Percentiles rank a stretch among this genome's conserved stretches.
phyloP scores from a whole-genome alignment of 805 yeast genomes.

The Barnettozyma populi region DNA sequence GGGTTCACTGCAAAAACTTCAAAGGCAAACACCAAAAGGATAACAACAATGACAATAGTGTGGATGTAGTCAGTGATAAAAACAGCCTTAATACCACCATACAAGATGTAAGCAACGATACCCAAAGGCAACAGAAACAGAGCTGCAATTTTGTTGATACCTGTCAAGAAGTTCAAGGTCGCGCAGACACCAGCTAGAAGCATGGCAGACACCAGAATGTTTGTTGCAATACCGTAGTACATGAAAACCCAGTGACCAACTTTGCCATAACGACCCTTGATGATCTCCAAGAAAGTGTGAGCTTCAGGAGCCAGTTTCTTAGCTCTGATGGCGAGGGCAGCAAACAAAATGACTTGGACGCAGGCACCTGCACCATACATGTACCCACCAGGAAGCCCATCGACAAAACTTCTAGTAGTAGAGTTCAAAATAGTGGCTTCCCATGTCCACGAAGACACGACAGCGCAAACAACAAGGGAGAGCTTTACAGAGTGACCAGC shows the following conservation, averaged over 20 bases:
- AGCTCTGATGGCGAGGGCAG: slow-evolving; percentile 81
- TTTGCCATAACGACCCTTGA: slow-evolving; percentile 77
- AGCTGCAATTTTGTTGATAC: slow-evolving; percentile 77
- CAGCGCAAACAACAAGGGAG: slow-evolving; percentile 83
- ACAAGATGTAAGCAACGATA: slow-evolving; percentile 65
- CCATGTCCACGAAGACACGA: slow-evolving; percentile 93
- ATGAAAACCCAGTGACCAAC: slow-evolving; percentile 63
- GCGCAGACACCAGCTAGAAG: slow-evolving; percentile 88
- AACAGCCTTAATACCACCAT: slow-evolving; percentile 82
- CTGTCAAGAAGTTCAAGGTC: slow-evolving; percentile 72
- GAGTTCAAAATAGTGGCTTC: slow-evolving; percentile 74
- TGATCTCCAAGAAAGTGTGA: slow-evolving; percentile 85
- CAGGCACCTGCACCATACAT: slow-evolving; percentile 91
- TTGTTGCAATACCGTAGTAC: slow-evolving; percentile 82
- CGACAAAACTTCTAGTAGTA: slow-evolving; percentile 69
- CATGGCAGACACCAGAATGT: slow-evolving; percentile 89
- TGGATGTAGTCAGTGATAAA: slow-evolving; percentile 76
- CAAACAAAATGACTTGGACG: slow-evolving; percentile 81
- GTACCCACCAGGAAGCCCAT: slow-evolving; percentile 64
- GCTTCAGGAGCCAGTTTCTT: slow-evolving; percentile 88
- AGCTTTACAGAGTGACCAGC: slow-evolving; percentile 88
- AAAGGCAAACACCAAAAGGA: slow-evolving; percentile 78
- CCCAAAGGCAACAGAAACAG: slow-evolving; percentile 80
- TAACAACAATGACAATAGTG: slow-evolving; percentile 73
- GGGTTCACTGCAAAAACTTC: slow-evolving; percentile 67